A percentile compares a stretch with the other conserved stretches of the same genome.
These are phyloP conservation scores for Odonthalia washingtoniensis DNA, from an alignment of 31 red algal species.

Conservation along the genomic window DNA sequence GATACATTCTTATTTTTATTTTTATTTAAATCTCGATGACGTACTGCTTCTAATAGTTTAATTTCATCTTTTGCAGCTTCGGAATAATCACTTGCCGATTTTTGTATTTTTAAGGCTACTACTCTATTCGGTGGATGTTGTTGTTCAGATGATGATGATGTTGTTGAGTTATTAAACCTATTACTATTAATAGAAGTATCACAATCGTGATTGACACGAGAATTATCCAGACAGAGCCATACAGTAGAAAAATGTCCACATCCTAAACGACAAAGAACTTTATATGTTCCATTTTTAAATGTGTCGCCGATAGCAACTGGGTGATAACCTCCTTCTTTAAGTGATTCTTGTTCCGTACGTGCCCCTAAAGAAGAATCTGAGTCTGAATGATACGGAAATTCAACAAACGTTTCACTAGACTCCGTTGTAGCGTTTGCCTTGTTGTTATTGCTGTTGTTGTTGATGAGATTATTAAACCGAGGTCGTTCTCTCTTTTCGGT, in stretches of 20 bases:
- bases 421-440: slow-evolving; percentile 36
- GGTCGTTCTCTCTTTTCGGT: slow-evolving; percentile 50
- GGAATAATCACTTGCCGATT: slow-evolving; percentile 84
- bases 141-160: neutral
- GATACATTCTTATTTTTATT: too few species aligned
- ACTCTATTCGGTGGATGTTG: slow-evolving; percentile 31
- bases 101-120: slow-evolving; percentile 98
- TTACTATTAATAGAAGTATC: neutral
- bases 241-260: slow-evolving; percentile 98
- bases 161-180: neutral
- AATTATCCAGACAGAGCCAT: slow-evolving; percentile 86
- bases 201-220: slow-evolving; percentile 29
- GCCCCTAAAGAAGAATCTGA: slow-evolving; percentile 69
- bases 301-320: slow-evolving; percentile 80
- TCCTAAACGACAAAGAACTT: slow-evolving; percentile 83
- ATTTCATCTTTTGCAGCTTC: slow-evolving; percentile 98
- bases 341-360: slow-evolving; percentile 70
- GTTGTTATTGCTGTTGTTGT: too few species aligned
- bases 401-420: slow-evolving; percentile 16
- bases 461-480: slow-evolving; percentile 16
- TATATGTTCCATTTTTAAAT: slow-evolving; percentile 88
- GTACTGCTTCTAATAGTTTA: slow-evolving; percentile 73
- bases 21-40: slow-evolving; percentile 38
- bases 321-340: slow-evolving; percentile 88
- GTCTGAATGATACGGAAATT: slow-evolving; percentile 71